Evolutionary conservation across 2,329 filamentous ascomycete genomes (phyloP), one percentile per base, ranked within the genome.

Genomic region (Neofusicoccum kwambonambiense): DNA sequence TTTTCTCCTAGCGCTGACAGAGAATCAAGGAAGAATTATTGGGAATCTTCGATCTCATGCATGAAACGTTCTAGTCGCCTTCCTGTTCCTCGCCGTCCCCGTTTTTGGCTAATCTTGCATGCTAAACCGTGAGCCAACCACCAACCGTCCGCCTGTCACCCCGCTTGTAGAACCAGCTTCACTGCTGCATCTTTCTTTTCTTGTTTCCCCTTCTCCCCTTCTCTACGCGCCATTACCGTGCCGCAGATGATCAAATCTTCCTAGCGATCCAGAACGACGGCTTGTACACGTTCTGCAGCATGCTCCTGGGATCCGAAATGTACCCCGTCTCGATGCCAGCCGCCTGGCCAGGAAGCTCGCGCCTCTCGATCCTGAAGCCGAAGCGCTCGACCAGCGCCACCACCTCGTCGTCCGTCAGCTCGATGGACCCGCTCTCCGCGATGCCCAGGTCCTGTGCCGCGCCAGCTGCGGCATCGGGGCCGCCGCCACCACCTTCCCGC

Each of bases 331-430:
- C 81, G n/a, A 88, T 78, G 9, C 31, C 42, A 13, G 17, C 9
- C 6, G 22, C 47, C 27, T 4, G 12, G 3, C 81, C 83, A 1
- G 81, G 81, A 7, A 72, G 70, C 74, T 89, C 82, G 57, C 84
- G 83, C 69, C 81, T 83, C 72, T 91, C 87, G 6, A 99, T 80
- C 4, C 80, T 81, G 73, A 99, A 99, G 0, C 93, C 95, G 71
- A 94, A 80, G 64, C 84, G 84, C 69, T 88, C 80, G 1, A 98
- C 84, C 47, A 99, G 80, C 15, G 84, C 83, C 65, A 96, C 78
- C 9, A 99, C 90, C 80, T 99, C 95, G 34, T 97, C 92, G 66
- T 97, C 87, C 0, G 90, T 89, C 63, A 99, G 83, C 80, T 99
- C 95, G 69, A 98, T 91, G 67, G 89, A 93, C 0, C 95, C 95